Percentiles rank a stretch among this genome's conserved stretches.
These are phyloP conservation scores for Scorias spongiosa DNA, from an alignment of 2,329 filamentous ascomycete genomes.

Conservation along the genomic window DNA sequence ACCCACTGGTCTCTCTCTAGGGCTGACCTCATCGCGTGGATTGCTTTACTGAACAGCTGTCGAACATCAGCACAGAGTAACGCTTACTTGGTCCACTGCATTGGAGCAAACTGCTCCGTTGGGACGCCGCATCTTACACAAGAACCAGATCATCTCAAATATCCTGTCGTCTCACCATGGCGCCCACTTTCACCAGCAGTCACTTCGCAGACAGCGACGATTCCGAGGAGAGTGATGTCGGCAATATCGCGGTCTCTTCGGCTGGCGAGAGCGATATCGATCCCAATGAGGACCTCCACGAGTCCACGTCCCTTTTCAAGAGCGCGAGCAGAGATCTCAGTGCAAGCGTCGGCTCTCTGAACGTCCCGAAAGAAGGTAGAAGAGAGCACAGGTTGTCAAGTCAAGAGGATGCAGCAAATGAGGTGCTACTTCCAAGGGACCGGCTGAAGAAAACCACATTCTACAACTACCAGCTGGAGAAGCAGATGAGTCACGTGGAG, in stretches of 20 bases:
- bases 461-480: slow-evolving; percentile 87
- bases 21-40: no score
- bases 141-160: neutral
- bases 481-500: slow-evolving; percentile 85
- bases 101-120: neutral
- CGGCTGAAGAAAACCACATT: slow-evolving; percentile 61
- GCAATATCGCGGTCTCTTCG: neutral
- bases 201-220: slow-evolving; percentile 8
- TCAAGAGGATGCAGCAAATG: slow-evolving; percentile 11
- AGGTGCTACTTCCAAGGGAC: slow-evolving; percentile 31
- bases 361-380: slow-evolving; percentile 2
- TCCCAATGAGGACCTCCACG: slow-evolving; percentile 10
- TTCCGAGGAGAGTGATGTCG: slow-evolving; percentile 12
- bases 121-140: neutral
- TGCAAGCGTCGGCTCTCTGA: neutral
- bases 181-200: slow-evolving; percentile 10
- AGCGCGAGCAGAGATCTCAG: slow-evolving; percentile 14
- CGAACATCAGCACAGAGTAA: no score
- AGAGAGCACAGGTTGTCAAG: slow-evolving; percentile 5
- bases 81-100: no score
- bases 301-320: slow-evolving; percentile 12
- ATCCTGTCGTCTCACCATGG: neutral
- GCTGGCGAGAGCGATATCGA: slow-evolving; percentile 11
- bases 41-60: no score
- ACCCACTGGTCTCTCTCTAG: no score